These are phyloP conservation scores for Monilinia fructigena DNA, from an alignment of 2,329 filamentous ascomycete genomes.

Conservation along the genomic window DNA sequence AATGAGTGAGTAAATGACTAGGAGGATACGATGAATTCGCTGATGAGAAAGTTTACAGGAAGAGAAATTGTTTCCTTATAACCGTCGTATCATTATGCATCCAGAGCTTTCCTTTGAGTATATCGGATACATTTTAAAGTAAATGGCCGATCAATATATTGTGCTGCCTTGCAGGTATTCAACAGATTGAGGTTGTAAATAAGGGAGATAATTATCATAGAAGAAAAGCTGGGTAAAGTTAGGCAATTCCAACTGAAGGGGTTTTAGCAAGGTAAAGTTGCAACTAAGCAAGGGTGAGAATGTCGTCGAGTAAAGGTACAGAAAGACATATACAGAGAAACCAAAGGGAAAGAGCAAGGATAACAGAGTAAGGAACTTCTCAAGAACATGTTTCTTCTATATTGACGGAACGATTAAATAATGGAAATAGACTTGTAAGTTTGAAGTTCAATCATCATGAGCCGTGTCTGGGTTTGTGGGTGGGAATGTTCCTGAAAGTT, in stretches of 20 bases:
- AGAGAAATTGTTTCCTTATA: not conserved
- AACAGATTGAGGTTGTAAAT: not conserved
- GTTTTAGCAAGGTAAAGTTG: not conserved
- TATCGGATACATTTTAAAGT: not conserved
- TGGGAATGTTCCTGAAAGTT: too few species aligned
- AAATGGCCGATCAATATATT: constrained; percentile 20
- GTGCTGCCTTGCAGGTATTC: constrained; percentile 24
- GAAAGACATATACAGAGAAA: not conserved
- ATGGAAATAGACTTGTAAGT: not conserved
- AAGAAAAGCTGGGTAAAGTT: not conserved
- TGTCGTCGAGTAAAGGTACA: not conserved
- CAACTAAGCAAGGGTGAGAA: not conserved
- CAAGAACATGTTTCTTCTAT: not conserved
- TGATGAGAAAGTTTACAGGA: not conserved
- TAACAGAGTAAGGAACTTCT: not conserved
- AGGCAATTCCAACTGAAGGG: not conserved
- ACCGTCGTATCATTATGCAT: not conserved
- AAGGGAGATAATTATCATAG: not conserved
- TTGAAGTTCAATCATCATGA: not conserved
- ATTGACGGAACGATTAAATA: not conserved
- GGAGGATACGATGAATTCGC: constrained; percentile 8
- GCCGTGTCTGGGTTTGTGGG: not conserved
- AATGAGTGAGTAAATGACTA: constrained; percentile 10
- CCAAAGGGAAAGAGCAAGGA: not conserved
- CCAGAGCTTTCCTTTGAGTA: not conserved